These are phyloP conservation scores for Suillus variegatus DNA, from an alignment of 768 basidiomycete genomes.

Conservation along the genomic window DNA sequence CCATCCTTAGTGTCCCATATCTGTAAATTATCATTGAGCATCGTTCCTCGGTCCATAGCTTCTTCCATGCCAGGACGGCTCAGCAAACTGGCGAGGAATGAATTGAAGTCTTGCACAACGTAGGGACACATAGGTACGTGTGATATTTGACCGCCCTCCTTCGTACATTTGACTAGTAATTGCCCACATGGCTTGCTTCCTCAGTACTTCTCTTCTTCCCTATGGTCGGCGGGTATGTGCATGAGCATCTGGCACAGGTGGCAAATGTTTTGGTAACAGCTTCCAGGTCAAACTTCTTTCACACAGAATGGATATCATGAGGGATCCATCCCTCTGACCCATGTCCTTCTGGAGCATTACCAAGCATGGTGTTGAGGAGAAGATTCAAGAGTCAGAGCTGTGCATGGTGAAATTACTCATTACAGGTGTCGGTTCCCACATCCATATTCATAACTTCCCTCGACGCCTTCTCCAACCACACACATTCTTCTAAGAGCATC, in stretches of 20 bases:
- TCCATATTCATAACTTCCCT: neutral
- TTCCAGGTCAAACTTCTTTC: no score
- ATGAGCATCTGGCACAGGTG: slow-evolving; percentile 30
- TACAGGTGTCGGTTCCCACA: neutral
- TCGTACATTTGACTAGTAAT: neutral
- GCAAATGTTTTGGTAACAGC: neutral
- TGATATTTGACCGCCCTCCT: neutral
- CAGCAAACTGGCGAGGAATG: slow-evolving; percentile 28
- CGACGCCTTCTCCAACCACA: neutral
- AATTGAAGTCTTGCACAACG: slow-evolving; percentile 26
- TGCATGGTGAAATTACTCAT: neutral
- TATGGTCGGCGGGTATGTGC: slow-evolving; percentile 13
- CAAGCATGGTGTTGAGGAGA: no score
- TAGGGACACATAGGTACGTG: slow-evolving; percentile 10
- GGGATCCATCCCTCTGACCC: no score
- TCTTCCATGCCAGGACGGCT: slow-evolving; percentile 27
- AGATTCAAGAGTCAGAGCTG: neutral
- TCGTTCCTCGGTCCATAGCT: slow-evolving; percentile 21
- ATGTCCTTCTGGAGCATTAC: no score
- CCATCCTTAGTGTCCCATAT: slow-evolving; percentile 26
- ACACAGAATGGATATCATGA: no score
- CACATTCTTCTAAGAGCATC: neutral
- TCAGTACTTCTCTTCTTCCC: slow-evolving; percentile 3
- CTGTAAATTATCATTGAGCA: neutral
- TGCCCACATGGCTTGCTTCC: slow-evolving; percentile 14